These are phyloP conservation scores for Trichocladium antarcticum DNA, from an alignment of 495 filamentous ascomycete genomes.

Conservation along the genomic window DNA sequence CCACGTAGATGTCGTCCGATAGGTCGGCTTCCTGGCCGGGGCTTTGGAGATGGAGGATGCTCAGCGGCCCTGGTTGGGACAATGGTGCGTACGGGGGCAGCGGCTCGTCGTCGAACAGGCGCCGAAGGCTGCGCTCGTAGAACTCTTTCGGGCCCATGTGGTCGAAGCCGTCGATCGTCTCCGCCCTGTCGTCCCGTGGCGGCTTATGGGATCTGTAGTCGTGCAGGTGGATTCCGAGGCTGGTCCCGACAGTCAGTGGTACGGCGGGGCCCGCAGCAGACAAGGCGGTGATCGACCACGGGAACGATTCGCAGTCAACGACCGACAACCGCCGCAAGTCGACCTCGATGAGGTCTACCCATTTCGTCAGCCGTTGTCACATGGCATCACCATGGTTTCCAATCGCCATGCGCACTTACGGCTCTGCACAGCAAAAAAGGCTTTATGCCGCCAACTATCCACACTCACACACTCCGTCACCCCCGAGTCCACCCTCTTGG, in stretches of 20 bases:
- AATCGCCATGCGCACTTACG: constrained; percentile 30
- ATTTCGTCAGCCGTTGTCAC: constrained; percentile 17
- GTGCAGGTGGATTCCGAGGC: constrained; percentile 70
- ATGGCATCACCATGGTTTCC: neutral
- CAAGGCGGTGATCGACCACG: constrained; percentile 72
- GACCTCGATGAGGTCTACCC: constrained; percentile 58
- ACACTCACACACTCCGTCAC: constrained; percentile 76
- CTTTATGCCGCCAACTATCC: constrained; percentile 56
- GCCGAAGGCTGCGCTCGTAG: constrained; percentile 17
- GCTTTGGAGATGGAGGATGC: constrained; percentile 62
- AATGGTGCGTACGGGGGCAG: constrained; percentile 57
- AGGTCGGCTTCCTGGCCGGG: constrained; percentile 39
- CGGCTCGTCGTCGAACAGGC: constrained; percentile 29
- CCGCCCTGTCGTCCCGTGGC: constrained; percentile 14
- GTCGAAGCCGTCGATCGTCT: constrained; percentile 27
- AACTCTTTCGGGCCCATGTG: constrained; percentile 24
- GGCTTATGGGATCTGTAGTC: constrained; percentile 48
- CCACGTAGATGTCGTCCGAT: constrained; percentile 64
- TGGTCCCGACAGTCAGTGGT: constrained; percentile 80
- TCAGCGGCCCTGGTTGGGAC: constrained; percentile 69
- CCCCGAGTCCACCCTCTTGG: constrained; percentile 49
- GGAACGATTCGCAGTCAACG: constrained; percentile 60
- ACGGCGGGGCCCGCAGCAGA: constrained; percentile 62
- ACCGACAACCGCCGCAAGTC: constrained; percentile 70
- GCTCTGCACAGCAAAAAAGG: constrained; percentile 68